These are phyloP conservation scores for Phaffomyces opuntiae DNA, from an alignment of 805 yeast genomes.

Conservation along the genomic window DNA sequence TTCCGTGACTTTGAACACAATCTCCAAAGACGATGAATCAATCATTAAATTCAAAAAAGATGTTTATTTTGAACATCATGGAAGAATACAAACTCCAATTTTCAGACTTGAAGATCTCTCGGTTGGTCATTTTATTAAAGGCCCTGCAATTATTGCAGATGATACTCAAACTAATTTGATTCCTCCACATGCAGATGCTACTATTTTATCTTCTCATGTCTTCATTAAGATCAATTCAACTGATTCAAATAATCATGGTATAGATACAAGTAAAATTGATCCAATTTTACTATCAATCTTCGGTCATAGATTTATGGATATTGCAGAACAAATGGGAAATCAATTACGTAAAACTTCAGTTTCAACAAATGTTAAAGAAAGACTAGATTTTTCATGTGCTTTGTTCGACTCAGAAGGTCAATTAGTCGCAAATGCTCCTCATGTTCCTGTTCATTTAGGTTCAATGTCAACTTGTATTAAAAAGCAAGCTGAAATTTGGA, in stretches of 20 bases:
- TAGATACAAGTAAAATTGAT: slow-evolving; percentile 38
- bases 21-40: slow-evolving; percentile 17
- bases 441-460: slow-evolving; percentile 80
- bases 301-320: slow-evolving; percentile 81
- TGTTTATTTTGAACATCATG: slow-evolving; percentile 48
- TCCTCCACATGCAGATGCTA: slow-evolving; percentile 54
- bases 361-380: slow-evolving; percentile 76
- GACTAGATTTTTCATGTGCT: slow-evolving; percentile 82
- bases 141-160: slow-evolving; percentile 77
- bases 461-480: slow-evolving; percentile 79
- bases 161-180: slow-evolving; percentile 75
- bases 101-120: slow-evolving; percentile 47
- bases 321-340: slow-evolving; percentile 86
- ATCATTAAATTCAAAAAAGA: slow-evolving; percentile 31
- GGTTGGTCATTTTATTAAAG: slow-evolving; percentile 46
- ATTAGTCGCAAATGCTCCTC: slow-evolving; percentile 83
- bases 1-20: slow-evolving; percentile 23
- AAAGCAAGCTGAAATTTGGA: slow-evolving; percentile 60
- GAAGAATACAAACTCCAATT: slow-evolving; percentile 44
- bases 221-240: slow-evolving; percentile 30
- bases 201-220: slow-evolving; percentile 56
- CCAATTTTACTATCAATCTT: slow-evolving; percentile 72
- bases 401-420: slow-evolving; percentile 71
- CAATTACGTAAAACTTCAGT: slow-evolving; percentile 75
- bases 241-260: slow-evolving; percentile 15